Conservation (phyloP, 768 basidiomycete genomes). For the Rhizopogon roseolus region DNA sequence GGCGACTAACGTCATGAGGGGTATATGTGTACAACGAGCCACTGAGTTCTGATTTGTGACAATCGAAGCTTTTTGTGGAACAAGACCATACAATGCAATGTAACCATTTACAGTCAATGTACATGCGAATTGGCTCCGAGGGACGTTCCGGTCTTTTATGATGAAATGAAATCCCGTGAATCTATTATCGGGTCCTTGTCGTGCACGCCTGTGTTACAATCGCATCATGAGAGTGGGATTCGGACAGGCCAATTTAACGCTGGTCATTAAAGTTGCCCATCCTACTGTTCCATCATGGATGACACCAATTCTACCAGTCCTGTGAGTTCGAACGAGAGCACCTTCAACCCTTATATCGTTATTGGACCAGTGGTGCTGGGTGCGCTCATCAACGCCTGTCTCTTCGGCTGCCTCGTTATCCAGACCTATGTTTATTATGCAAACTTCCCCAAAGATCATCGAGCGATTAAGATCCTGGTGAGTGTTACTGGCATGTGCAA, state of each 20-base stretch:
- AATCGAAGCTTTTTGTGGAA: no score
- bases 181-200: neutral
- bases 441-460: slow-evolving; percentile 10
- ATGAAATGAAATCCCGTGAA: no score
- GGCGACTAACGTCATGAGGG: no score
- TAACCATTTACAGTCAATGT: no score
- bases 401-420: slow-evolving; percentile 20
- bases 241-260: neutral
- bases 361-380: slow-evolving; percentile 20
- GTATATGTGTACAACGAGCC: no score
- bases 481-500: slow-evolving; percentile 2
- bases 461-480: slow-evolving; percentile 13
- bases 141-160: no score
- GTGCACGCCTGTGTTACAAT: neutral
- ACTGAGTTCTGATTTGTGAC: no score
- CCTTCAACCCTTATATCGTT: slow-evolving; percentile 1
- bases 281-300: neutral
- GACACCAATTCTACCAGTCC: neutral
- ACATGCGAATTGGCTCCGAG: no score
- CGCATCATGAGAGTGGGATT: no score
- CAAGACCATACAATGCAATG: no score
- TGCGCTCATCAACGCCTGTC: slow-evolving; percentile 14
- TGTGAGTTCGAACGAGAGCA: neutral
- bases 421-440: slow-evolving; percentile 23
- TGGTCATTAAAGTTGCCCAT: neutral